Conservation (phyloP, 2,329 filamentous ascomycete species). For the Grosmannia clavigera region DNA sequence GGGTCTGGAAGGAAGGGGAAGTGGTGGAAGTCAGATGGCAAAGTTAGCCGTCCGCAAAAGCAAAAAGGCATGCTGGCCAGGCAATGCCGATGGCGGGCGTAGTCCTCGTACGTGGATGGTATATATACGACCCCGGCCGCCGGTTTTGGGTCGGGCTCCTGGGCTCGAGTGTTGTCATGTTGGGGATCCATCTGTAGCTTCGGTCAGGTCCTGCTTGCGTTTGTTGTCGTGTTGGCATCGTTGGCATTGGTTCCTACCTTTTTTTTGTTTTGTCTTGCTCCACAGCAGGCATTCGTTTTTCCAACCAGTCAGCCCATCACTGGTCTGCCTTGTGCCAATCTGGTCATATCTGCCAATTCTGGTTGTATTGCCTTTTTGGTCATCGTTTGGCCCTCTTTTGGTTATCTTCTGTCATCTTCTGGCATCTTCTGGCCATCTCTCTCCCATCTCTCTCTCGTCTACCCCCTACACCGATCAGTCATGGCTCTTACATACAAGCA, state of each 20-base stretch:
- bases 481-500: conserved; percentile 39
- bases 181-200: neutral
- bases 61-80: neutral
- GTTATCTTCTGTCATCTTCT: too few species aligned
- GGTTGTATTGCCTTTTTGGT: neutral
- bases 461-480: neutral
- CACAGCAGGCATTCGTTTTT: neutral
- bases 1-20: neutral
- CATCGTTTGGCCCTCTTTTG: too few species aligned
- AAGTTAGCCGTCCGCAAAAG: neutral
- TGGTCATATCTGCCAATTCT: too few species aligned
- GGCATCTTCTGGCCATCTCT: too few species aligned
- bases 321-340: too few species aligned
- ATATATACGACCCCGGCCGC: neutral
- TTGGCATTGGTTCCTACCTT: neutral
- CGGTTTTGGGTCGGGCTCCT: neutral
- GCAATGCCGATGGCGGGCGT: neutral
- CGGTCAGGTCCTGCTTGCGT: neutral
- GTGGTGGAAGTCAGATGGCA: neutral
- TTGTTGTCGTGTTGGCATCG: neutral
- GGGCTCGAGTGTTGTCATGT: neutral
- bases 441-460: neutral
- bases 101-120: neutral
- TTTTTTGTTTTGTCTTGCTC: neutral
- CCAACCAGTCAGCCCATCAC: too few species aligned